Percentiles rank a stretch among this genome's conserved stretches.
These are phyloP conservation scores for Neurospora sp. DNA, from an alignment of 2,329 filamentous ascomycete genomes.

Conservation along the genomic window DNA sequence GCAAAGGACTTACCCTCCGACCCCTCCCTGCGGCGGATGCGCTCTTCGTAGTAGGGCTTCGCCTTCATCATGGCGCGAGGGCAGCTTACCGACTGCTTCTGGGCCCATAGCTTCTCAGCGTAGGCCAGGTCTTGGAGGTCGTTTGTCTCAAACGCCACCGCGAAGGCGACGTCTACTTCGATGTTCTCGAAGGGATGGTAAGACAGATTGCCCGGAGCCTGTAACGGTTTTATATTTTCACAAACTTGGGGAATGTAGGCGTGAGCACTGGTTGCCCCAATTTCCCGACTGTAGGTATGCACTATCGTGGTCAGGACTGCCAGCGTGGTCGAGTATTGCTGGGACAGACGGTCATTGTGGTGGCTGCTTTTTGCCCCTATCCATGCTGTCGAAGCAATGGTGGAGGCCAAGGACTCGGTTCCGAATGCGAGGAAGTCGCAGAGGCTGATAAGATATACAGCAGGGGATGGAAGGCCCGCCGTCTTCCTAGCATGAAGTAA, in stretches of 20 bases:
- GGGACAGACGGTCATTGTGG: conserved; percentile 6
- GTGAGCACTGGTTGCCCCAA: conserved; percentile 21
- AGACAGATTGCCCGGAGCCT: background rate
- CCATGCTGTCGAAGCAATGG: conserved; percentile 10
- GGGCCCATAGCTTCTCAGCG: conserved; percentile 33
- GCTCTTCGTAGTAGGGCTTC: background rate
- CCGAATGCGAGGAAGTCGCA: conserved; percentile 13
- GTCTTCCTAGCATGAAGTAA: conserved; percentile 16
- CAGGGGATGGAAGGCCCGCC: conserved; percentile 10
- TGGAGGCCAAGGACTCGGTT: background rate
- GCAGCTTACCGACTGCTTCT: background rate
- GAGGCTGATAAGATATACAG: conserved; percentile 15
- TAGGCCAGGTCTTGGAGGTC: conserved; percentile 44
- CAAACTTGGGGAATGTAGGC: conserved; percentile 32
- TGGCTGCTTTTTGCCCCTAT: conserved; percentile 4
- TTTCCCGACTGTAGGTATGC: conserved; percentile 35
- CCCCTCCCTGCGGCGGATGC: background rate
- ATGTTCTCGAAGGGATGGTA: conserved; percentile 27
- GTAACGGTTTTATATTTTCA: conserved; percentile 27
- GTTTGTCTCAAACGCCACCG: conserved; percentile 41
- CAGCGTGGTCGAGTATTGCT: conserved; percentile 25
- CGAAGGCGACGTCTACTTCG: conserved; percentile 37
- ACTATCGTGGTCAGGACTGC: conserved; percentile 36
- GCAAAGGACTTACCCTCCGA: conserved; percentile 9
- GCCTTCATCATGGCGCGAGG: background rate